Percentiles rank a stretch among this genome's conserved stretches.
Evolutionary conservation across 2,329 filamentous ascomycete genomes (phyloP).

Genomic region (Nemania abortiva): DNA sequence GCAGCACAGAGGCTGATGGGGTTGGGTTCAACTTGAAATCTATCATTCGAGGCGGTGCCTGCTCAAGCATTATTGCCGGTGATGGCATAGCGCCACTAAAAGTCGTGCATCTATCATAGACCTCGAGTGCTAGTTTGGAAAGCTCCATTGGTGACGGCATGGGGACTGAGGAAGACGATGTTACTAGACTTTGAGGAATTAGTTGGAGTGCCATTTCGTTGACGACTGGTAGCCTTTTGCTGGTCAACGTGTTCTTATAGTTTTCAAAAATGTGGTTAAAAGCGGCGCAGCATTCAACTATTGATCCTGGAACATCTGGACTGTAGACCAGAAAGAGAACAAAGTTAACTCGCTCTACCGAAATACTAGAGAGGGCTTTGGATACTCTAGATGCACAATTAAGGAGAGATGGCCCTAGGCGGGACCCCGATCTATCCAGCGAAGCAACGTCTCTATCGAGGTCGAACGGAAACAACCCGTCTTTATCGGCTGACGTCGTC

Average conservation of each 20-base stretch:
- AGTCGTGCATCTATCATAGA: slow-evolving; percentile 79
- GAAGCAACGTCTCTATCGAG: slow-evolving; percentile 58
- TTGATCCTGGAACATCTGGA: slow-evolving; percentile 69
- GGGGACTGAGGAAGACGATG: slow-evolving; percentile 71
- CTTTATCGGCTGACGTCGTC: slow-evolving; percentile 57
- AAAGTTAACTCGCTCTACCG: slow-evolving; percentile 67
- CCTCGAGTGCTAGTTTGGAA: slow-evolving; percentile 75
- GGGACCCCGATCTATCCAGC: slow-evolving; percentile 57
- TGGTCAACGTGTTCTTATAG: slow-evolving; percentile 65
- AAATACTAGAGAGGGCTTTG: slow-evolving; percentile 58
- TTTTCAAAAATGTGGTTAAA: slow-evolving; percentile 79
- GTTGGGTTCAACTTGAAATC: slow-evolving; percentile 78
- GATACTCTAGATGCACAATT: slow-evolving; percentile 64
- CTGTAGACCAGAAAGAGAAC: slow-evolving; percentile 83
- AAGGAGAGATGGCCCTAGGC: slow-evolving; percentile 59
- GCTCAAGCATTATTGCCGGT: slow-evolving; percentile 79
- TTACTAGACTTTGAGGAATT: slow-evolving; percentile 75
- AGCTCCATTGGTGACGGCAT: slow-evolving; percentile 72
- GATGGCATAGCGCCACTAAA: slow-evolving; percentile 70
- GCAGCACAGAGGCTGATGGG: slow-evolving; percentile 78
- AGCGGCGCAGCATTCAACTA: slow-evolving; percentile 78
- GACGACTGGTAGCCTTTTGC: slow-evolving; percentile 59
- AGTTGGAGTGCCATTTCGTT: slow-evolving; percentile 84
- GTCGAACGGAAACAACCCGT: slow-evolving; percentile 64
- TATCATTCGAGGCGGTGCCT: slow-evolving; percentile 75